Evolutionary conservation across 352 stramenopile genomes (phyloP), one percentile per base, ranked within the genome.

Genomic region (Aphanomyces euteiches): DNA sequence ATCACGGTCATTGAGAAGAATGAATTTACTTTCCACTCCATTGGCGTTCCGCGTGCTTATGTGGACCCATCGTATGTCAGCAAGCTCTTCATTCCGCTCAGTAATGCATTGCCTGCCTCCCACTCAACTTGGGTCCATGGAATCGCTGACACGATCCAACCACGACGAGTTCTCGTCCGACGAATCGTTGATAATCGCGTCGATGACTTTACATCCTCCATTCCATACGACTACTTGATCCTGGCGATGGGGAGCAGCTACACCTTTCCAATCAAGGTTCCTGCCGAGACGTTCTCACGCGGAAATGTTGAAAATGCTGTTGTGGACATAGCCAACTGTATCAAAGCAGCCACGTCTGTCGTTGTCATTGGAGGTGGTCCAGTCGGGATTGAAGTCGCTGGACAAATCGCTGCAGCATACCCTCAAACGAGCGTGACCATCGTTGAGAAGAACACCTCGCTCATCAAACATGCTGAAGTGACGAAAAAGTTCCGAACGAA

Each of bases 361-460:
- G 61, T 88, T 17, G 64, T 90, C 19, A 73, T 90, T 0, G 82
- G 82, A 1, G 82, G 82, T 21, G 82, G 82, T 3, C 43, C 79
- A 0, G 81, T 91, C 8, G 82, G 82, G n/a, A 81, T 76, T 47
- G 84, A 92, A 63, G 69, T 91, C 38, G 84, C 82, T 0, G 78
- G 75, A 5, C 82, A 90, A 63, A 87, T 91, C 71, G 81, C 79
- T 21, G 48, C 64, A 17, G 79, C 84, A 60, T 88, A 81, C 61
- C 81, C 84, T 1, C 65, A 43, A 47, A 91, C 90, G 67, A 76
- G 68, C 1, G 81, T 91, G 19, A 90, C 77, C 8, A 80, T 91
- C 50, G 43, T 90, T 7, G 75, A 88, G 0, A 69, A 67, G 3
- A 74, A 76, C 8, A 63, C 75, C 0, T 56, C 74, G 37, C 77